Conservation (phyloP, 1,139 yeast genomes). For the Yarrowia galli region DNA sequence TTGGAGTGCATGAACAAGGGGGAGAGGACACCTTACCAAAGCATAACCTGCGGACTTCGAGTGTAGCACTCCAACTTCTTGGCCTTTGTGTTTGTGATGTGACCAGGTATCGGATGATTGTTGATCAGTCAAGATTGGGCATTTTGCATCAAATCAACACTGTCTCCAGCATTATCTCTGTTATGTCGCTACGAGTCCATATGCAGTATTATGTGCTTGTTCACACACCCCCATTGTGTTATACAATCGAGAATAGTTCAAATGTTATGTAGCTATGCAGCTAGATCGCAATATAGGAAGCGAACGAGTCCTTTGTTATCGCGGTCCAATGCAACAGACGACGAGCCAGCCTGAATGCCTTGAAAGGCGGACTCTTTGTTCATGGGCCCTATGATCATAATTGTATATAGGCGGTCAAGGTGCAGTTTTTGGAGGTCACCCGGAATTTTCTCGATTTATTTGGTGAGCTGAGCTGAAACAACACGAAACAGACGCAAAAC, state of each 20-base stretch:
- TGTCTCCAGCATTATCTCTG: too few relatives aligned
- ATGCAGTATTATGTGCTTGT: too few relatives aligned
- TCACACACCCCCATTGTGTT: background rate
- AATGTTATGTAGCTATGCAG: background rate
- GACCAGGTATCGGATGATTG: too few relatives aligned
- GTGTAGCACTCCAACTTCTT: background rate
- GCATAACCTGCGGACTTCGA: background rate
- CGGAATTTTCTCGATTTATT: slow-evolving; percentile 2
- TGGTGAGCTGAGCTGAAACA: background rate
- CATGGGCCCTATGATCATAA: background rate
- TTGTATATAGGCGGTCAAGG: background rate
- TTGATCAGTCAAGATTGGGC: too few relatives aligned
- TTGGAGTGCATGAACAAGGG: background rate
- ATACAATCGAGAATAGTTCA: background rate
- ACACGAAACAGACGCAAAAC: too few relatives aligned
- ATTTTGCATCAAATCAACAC: too few relatives aligned
- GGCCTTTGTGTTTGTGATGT: background rate
- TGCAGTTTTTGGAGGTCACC: slow-evolving; percentile 8
- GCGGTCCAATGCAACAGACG: background rate
- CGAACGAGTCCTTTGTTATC: background rate
- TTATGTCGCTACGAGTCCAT: too few relatives aligned
- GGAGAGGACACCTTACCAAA: background rate
- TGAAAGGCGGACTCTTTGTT: background rate
- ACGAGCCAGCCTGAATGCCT: background rate
- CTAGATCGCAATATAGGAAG: background rate